These are phyloP conservation scores for Periconia sp. DNA, from an alignment of 2,329 filamentous ascomycete species.

Conservation along the genomic window DNA sequence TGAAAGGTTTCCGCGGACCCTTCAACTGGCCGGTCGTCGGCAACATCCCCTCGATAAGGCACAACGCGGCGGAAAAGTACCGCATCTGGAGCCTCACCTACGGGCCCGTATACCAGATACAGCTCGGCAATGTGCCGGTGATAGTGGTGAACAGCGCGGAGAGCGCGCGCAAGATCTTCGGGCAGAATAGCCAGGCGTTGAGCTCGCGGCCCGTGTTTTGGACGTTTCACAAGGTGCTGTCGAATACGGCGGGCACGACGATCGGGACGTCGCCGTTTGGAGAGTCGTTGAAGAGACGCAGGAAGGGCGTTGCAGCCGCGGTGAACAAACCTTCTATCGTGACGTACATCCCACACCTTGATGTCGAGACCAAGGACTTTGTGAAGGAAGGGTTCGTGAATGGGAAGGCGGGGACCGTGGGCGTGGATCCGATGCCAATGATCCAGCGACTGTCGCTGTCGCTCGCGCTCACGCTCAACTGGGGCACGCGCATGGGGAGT, in stretches of 20 bases:
- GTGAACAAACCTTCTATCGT: slow-evolving; percentile 66
- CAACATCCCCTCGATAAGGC: slow-evolving; percentile 47
- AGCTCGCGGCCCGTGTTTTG: slow-evolving; percentile 48
- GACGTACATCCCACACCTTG: slow-evolving; percentile 63
- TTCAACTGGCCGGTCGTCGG: slow-evolving; percentile 44
- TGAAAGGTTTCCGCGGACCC: slow-evolving; percentile 44
- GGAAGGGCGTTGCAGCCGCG: slow-evolving; percentile 67
- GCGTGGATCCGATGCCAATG: slow-evolving; percentile 68
- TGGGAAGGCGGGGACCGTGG: slow-evolving; percentile 55
- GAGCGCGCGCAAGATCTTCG: slow-evolving; percentile 45
- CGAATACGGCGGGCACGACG: slow-evolving; percentile 66
- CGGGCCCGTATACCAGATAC: slow-evolving; percentile 50
- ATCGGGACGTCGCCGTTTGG: slow-evolving; percentile 70
- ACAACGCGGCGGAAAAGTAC: slow-evolving; percentile 48
- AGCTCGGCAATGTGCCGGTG: slow-evolving; percentile 49
- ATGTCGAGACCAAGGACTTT: slow-evolving; percentile 65
- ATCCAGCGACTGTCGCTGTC: slow-evolving; percentile 66
- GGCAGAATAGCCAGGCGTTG: slow-evolving; percentile 45
- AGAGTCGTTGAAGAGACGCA: slow-evolving; percentile 63
- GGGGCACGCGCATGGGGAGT: slow-evolving; percentile 63
- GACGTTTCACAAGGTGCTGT: slow-evolving; percentile 57
- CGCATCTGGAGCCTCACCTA: slow-evolving; percentile 46
- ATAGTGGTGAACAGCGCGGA: slow-evolving; percentile 48
- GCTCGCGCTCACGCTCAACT: slow-evolving; percentile 66
- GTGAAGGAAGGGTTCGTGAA: slow-evolving; percentile 62